These are phyloP conservation scores for Pythium plurisporium DNA, from an alignment of 352 stramenopile species.

Conservation along the genomic window DNA sequence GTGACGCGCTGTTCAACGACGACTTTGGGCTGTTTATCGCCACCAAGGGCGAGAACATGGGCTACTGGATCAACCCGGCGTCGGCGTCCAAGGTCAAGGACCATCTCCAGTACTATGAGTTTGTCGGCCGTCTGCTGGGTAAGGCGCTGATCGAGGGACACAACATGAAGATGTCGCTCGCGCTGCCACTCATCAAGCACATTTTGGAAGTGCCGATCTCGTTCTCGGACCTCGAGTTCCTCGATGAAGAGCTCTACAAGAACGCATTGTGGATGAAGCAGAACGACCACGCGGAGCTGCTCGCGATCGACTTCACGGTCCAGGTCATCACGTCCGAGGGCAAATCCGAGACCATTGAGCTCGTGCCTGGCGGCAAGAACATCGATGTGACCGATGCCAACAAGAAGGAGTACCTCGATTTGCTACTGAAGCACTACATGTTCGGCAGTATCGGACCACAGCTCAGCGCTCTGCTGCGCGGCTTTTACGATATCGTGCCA, in stretches of 20 bases:
- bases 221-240: constrained; percentile 76
- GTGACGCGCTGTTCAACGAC: constrained; percentile 76
- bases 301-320: constrained; percentile 75
- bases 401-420: constrained; percentile 93
- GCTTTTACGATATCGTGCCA: constrained; percentile 91
- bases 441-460: constrained; percentile 89
- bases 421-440: constrained; percentile 93
- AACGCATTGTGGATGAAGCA: constrained; percentile 63
- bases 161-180: constrained; percentile 69
- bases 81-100: constrained; percentile 61
- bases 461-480: constrained; percentile 87
- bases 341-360: constrained; percentile 65
- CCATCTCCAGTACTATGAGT: constrained; percentile 74
- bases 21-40: constrained; percentile 67
- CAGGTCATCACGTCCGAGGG: constrained; percentile 49
- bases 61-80: constrained; percentile 83
- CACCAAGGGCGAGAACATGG: constrained; percentile 69
- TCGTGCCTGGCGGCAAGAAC: constrained; percentile 89
- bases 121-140: constrained; percentile 67
- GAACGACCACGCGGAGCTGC: constrained; percentile 54
- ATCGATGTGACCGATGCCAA: constrained; percentile 93
- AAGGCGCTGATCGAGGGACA: constrained; percentile 78
- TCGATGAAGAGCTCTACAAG: constrained; percentile 71
- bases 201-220: constrained; percentile 74
- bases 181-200: constrained; percentile 79